Evolutionary conservation across 2,329 filamentous ascomycete genomes (phyloP), one percentile per base, ranked within the genome.

Genomic region (Ilyonectria mors-panacis): DNA sequence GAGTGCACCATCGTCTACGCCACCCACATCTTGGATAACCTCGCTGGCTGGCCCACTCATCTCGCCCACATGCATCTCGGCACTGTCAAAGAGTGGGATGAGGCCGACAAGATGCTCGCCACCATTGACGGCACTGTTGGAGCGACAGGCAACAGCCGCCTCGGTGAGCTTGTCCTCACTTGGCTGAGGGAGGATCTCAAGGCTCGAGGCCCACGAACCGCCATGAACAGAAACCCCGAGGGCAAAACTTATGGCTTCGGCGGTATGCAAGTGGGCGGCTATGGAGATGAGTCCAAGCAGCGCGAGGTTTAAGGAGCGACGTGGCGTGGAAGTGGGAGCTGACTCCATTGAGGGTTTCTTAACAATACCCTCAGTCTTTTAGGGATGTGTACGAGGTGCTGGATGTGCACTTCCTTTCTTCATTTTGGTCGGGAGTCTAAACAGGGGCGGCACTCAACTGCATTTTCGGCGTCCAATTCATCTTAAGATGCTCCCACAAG

Each of bases 1-100:
- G 86, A 90, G 44, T 98, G 95, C 78, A 98, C 96, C 5, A 93
- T 99, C 75, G 94, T 99, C 33, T 99, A 99, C 79, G 96, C 96
- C 8, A 99, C 96, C 15, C 96, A 99, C 81, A 98, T 99, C 70
- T 83, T 99, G 73, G 96, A 99, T 79, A 98, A 98, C 79, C 84
- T 99, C 57, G 94, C 94, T 1, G 91, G 92, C 21, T 99, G 96
- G 96, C 96, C 96, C 7, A 97, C 93, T 1, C 95, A 99, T 82
- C 85, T 99, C 42, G 95, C 97, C 56, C 95, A 98, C 80, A 98
- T 99, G 95, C 92, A 94, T 78, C 81, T 97, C 53, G 96, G 96
- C 30, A 89, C 87, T 69, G 92, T 98, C 69, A 95, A 94, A 85
- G 93, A 97, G 81, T 97, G 92, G 91, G 95, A 94, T 1, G 83